phyloP scores from a whole-genome alignment of 306 rosid genomes.

The Astragalus glycyphyllos region DNA sequence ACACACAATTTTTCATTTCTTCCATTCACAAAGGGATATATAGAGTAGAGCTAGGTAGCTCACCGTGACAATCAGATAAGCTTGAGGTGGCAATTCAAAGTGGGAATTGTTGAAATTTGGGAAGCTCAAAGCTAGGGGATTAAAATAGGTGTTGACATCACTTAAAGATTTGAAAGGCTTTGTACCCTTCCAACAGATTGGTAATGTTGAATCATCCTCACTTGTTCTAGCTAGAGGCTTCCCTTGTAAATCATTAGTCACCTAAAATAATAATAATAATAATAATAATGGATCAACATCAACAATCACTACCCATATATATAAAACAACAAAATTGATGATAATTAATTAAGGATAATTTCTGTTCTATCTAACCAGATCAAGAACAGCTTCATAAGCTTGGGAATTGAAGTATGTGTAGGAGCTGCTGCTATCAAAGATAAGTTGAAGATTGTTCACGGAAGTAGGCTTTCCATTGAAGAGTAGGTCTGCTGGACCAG shows the following conservation, averaged over 20 bases:
- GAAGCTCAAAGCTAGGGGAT: constrained; percentile 61
- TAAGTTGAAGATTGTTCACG: constrained; percentile 52
- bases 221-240: constrained; percentile 55
- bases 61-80: constrained; percentile 74
- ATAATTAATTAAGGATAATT: not conserved
- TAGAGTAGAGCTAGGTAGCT: constrained; percentile 27
- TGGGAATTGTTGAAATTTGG: constrained; percentile 45
- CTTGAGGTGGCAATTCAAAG: constrained; percentile 59
- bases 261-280: constrained; percentile 47
- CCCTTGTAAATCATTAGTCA: constrained; percentile 58
- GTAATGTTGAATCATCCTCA: constrained; percentile 62
- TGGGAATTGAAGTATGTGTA: constrained; percentile 73
- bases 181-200: constrained; percentile 82
- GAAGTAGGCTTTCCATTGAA: constrained; percentile 63
- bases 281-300: too few relatives aligned
- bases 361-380: constrained; percentile 57
- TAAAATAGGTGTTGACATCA: constrained; percentile 58
- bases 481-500: constrained; percentile 75
- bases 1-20: too few relatives aligned
- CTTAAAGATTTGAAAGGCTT: constrained; percentile 60
- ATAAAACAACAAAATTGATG: not conserved
- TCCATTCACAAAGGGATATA: not conserved
- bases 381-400: constrained; percentile 50
- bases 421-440: constrained; percentile 89
- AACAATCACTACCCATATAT: constrained; percentile 20